These are phyloP conservation scores for Talaromyces liani DNA, from an alignment of 495 filamentous ascomycete genomes.

Conservation along the genomic window DNA sequence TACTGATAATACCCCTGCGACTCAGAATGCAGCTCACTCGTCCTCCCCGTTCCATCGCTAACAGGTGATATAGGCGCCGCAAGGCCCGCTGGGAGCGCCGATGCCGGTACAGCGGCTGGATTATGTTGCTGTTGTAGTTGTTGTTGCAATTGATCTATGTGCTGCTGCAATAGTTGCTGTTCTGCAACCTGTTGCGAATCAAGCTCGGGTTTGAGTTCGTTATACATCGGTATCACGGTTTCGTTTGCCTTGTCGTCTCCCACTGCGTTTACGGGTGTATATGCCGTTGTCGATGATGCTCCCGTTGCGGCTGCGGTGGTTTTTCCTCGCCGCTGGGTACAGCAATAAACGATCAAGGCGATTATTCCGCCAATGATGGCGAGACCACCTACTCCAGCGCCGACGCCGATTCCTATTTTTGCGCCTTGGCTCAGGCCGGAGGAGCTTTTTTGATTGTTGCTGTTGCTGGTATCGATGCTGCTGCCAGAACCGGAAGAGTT, in stretches of 20 bases:
- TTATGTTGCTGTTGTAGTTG: neutral
- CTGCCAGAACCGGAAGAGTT: neutral
- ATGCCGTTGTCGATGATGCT: neutral
- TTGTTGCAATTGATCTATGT: neutral
- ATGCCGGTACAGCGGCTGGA: neutral
- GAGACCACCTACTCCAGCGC: slow-evolving; percentile 5
- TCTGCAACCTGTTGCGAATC: neutral
- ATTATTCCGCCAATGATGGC: neutral
- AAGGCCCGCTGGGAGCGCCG: neutral
- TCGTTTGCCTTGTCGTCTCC: neutral
- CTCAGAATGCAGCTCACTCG: neutral
- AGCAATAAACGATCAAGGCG: neutral
- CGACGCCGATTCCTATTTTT: slow-evolving; percentile 8
- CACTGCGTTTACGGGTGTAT: neutral
- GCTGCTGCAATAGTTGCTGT: neutral
- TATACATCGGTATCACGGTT: neutral
- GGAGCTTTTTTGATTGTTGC: neutral
- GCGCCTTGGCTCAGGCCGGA: slow-evolving; percentile 4
- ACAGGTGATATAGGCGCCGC: neutral
- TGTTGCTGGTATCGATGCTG: neutral
- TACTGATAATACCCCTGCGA: neutral
- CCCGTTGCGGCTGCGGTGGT: no score
- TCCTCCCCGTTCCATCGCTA: neutral
- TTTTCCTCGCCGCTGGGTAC: neutral
- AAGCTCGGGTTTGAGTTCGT: neutral